Evolutionary conservation across 345 rosid species (phyloP), one percentile per base, ranked within the genome.

Genomic region (Sapria himalayana): DNA sequence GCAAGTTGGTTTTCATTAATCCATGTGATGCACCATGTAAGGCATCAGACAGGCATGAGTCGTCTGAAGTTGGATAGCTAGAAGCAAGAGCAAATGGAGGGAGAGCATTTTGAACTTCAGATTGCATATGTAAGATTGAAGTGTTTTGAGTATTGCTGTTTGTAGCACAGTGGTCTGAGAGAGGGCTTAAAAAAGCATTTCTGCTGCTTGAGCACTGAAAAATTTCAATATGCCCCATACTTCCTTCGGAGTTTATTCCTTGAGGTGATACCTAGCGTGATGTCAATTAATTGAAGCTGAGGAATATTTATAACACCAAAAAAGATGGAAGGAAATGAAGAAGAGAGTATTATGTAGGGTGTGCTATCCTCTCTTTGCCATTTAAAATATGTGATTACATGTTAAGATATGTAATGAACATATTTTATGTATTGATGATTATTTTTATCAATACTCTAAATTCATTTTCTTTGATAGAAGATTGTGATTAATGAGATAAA

Each of bases 211-310:
- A 45, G 55, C 58, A 82, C 15, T 82, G 75, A 37, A 72, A 63
- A 25, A 77, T 63, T 65, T 79, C 93, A 41, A 89, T 22, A 45
- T 51, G 50, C 55, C 52, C 64, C 53, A 76, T 55, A 49, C 60
- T 59, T 63, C 91, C 98, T 52, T 74, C 71, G 46, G 79, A 49
- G 55, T 68, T 72, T 65, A 67, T 46, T 45, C 67, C 63, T 59
- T 42, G 82, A 68, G 84, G 81, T 50, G 57, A 55, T 46, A 82
- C 79, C 98, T 89, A n/a, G n/a, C n/a, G n/a, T n/a, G n/a, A n/a
- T n/a, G n/a, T n/a, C n/a, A n/a, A n/a, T n/a, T n/a, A n/a, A n/a
- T n/a, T n/a, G n/a, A n/a, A n/a, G n/a, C n/a, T n/a, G 35, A 22
- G 50, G 50, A 19, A 48, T 24, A 42, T 13, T 13, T n/a, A n/a